Conservation (phyloP, 2,329 filamentous ascomycete species). For the Aspergillus felis region DNA sequence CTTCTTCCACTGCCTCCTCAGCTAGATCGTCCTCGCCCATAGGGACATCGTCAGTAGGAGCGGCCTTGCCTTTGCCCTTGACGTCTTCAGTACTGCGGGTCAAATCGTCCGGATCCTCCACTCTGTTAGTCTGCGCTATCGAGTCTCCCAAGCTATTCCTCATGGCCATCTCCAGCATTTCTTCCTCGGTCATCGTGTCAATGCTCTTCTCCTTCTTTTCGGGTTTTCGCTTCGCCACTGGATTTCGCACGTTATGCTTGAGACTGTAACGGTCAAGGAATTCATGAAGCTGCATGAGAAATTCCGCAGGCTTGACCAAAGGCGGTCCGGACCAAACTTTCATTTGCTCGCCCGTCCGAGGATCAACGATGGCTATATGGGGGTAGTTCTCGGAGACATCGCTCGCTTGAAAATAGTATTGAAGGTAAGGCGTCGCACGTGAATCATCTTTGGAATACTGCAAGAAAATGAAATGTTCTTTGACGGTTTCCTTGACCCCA, state of each 20-base stretch:
- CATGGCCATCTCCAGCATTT: conserved; percentile 92
- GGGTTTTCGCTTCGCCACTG: conserved; percentile 73
- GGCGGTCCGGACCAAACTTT: conserved; percentile 90
- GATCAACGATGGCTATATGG: conserved; percentile 93
- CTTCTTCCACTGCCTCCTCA: conserved; percentile 29
- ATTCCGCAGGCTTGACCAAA: conserved; percentile 71
- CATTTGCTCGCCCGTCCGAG: conserved; percentile 91
- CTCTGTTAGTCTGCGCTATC: conserved; percentile 45
- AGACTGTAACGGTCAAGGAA: conserved; percentile 97
- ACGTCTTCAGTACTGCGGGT: conserved; percentile 61
- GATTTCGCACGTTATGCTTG: conserved; percentile 83
- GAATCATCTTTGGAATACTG: conserved; percentile 88
- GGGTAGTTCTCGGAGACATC: conserved; percentile 89
- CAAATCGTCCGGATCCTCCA: conserved; percentile 80
- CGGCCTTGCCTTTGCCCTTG: conserved; percentile 48
- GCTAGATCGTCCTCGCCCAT: conserved; percentile 37
- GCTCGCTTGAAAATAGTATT: conserved; percentile 79
- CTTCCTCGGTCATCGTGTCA: conserved; percentile 89
- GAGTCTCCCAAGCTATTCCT: conserved; percentile 73
- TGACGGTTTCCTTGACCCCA: conserved; percentile 71
- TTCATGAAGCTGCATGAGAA: conserved; percentile 86
- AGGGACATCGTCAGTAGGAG: conserved; percentile 31
- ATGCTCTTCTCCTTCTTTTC: conserved; percentile 71
- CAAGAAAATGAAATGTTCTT: conserved; percentile 91
- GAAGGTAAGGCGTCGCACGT: conserved; percentile 73